Conservation (phyloP, 192 early-diverging fungal species). For the Coemansia aciculifera region DNA sequence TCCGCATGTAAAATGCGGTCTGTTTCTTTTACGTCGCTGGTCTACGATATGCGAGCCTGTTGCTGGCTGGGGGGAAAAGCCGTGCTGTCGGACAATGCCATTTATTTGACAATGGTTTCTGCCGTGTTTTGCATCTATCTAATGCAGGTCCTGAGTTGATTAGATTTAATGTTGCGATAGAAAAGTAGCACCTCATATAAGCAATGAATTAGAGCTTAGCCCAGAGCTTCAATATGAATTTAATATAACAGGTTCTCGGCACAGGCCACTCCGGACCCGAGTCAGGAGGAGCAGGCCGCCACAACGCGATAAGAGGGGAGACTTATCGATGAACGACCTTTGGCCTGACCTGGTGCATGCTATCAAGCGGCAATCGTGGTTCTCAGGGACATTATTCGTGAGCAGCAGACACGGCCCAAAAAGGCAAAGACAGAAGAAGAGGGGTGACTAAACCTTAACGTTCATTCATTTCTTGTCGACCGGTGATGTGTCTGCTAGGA, state of each 20-base stretch:
- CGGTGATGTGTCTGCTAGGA: not conserved
- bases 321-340: not conserved
- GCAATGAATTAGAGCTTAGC: not conserved
- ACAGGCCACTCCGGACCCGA: constrained; percentile 4
- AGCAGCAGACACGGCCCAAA: not conserved
- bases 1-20: not conserved
- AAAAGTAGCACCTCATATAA: not conserved
- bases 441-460: constrained; percentile 3
- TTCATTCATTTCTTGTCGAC: not conserved
- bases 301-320: not conserved
- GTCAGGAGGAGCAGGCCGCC: not conserved
- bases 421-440: constrained; percentile 4
- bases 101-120: not conserved
- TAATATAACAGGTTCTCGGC: not conserved
- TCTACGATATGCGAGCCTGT: not conserved
- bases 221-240: not conserved
- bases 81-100: not conserved
- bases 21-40: not conserved
- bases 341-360: constrained; percentile 2
- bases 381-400: not conserved
- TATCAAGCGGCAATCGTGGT: not conserved
- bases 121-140: not conserved
- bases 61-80: not conserved
- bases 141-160: not conserved
- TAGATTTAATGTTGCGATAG: not conserved